Percentiles rank a stretch among this genome's conserved stretches.
These are phyloP conservation scores for Oxytropis ochrocephala DNA, from an alignment of 306 rosid genomes.

Conservation along the genomic window DNA sequence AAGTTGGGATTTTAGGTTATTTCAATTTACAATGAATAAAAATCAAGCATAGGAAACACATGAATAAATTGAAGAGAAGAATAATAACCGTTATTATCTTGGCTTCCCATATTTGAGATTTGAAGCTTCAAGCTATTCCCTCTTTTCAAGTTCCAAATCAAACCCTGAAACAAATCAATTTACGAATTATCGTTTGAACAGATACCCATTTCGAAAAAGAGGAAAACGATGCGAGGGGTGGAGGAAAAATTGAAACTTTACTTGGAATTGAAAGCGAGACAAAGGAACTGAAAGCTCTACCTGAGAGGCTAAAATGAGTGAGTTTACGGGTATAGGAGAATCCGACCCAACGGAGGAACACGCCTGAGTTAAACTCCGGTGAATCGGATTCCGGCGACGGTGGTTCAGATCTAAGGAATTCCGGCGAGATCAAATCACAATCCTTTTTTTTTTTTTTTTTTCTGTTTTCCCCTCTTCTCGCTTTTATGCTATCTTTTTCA, in stretches of 20 bases:
- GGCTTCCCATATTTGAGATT: slow-evolving; percentile 52
- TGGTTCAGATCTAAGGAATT: slow-evolving; percentile 13
- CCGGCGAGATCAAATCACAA: slow-evolving; percentile 11
- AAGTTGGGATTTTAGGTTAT: neutral
- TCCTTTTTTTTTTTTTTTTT: neutral
- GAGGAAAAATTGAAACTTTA: slow-evolving; percentile 8
- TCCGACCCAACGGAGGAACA: slow-evolving; percentile 7
- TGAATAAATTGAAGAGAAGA: slow-evolving; percentile 12
- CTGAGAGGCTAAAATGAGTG: neutral
- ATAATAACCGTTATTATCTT: slow-evolving; percentile 38
- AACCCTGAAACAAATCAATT: slow-evolving; percentile 12
- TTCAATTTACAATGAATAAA: neutral
- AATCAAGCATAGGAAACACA: slow-evolving; percentile 13
- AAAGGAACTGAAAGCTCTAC: neutral
- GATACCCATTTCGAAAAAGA: slow-evolving; percentile 10
- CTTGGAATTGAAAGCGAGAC: neutral
- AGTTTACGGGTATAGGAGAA: neutral
- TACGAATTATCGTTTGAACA: neutral
- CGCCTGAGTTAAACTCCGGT: neutral
- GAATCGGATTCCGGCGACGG: neutral
- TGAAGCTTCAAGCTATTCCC: neutral
- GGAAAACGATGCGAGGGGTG: neutral
- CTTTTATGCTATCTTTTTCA: neutral
- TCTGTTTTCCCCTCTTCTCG: neutral
- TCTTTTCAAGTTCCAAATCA: slow-evolving; percentile 9